phyloP scores from a whole-genome alignment of 257 asterid genomes.

The Pogostemon cablin region DNA sequence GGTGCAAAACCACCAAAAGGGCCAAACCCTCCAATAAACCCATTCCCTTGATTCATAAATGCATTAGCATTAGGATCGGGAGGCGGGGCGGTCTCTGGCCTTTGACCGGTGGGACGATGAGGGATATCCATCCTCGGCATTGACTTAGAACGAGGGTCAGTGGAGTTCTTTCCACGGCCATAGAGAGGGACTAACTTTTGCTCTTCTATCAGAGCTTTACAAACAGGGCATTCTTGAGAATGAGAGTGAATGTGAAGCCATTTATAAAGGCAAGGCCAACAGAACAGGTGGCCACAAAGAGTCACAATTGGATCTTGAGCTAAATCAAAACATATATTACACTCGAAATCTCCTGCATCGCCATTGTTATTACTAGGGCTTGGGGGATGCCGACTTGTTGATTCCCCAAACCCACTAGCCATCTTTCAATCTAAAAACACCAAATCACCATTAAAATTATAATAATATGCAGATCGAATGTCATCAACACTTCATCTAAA shows the following conservation, averaged over 20 bases:
- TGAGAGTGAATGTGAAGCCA: slow-evolving; percentile 66
- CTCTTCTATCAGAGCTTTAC: slow-evolving; percentile 67
- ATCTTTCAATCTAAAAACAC: slow-evolving; percentile 35
- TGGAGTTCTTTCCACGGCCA: slow-evolving; percentile 66
- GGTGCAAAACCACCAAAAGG: slow-evolving; percentile 59
- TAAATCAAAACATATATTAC: slow-evolving; percentile 69
- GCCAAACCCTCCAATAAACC: slow-evolving; percentile 53
- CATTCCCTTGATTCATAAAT: slow-evolving; percentile 50
- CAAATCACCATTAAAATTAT: slow-evolving; percentile 26
- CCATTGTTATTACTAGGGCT: slow-evolving; percentile 45
- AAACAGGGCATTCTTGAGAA: slow-evolving; percentile 64
- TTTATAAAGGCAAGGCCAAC: slow-evolving; percentile 76
- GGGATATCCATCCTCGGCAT: slow-evolving; percentile 64
- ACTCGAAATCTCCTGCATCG: slow-evolving; percentile 73
- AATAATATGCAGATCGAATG: slow-evolving; percentile 2
- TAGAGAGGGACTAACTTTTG: slow-evolving; percentile 64
- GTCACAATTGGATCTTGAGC: slow-evolving; percentile 77
- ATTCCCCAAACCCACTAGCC: slow-evolving; percentile 67
- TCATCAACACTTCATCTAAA: not conserved
- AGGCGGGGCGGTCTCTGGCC: slow-evolving; percentile 61
- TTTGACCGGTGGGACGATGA: slow-evolving; percentile 57
- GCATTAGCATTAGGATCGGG: slow-evolving; percentile 52
- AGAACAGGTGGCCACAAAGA: slow-evolving; percentile 70
- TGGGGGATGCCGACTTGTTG: slow-evolving; percentile 48
- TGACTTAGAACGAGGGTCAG: slow-evolving; percentile 68